Percentiles rank a stretch among this genome's conserved stretches.
phyloP scores from a whole-genome alignment of 192 early-diverging fungal species.

The Mortierella claussenii region DNA sequence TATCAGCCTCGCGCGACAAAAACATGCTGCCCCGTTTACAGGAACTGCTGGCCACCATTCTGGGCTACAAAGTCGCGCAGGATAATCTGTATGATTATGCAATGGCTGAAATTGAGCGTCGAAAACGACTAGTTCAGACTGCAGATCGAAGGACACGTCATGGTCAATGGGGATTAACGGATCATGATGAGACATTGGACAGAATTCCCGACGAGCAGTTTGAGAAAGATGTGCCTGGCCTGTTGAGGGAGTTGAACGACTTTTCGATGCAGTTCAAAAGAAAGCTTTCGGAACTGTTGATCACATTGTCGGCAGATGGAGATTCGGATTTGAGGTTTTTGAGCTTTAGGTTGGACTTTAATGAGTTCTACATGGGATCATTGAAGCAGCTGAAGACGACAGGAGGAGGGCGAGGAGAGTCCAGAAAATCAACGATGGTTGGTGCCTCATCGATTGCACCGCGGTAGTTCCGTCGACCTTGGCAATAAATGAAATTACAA shows the following conservation, averaged over 20 bases:
- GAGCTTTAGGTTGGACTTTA: constrained; percentile 85
- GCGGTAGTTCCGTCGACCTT: no score
- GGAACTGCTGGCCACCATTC: constrained; percentile 71
- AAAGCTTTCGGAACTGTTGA: constrained; percentile 65
- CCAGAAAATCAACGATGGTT: no score
- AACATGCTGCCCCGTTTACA: constrained; percentile 58
- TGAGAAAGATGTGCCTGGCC: constrained; percentile 52
- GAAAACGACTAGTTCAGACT: constrained; percentile 41
- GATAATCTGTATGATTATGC: constrained; percentile 63
- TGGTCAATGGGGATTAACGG: constrained; percentile 46
- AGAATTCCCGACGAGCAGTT: constrained; percentile 32
- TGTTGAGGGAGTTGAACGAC: constrained; percentile 53
- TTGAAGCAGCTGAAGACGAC: no score
- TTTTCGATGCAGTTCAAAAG: constrained; percentile 60
- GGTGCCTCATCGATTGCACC: no score
- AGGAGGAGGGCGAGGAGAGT: no score
- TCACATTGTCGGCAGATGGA: constrained; percentile 67
- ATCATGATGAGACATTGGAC: constrained; percentile 44
- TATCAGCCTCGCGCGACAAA: constrained; percentile 58
- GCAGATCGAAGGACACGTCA: constrained; percentile 50
- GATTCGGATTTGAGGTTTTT: constrained; percentile 80
- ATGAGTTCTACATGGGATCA: constrained; percentile 68
- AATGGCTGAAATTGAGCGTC: constrained; percentile 47
- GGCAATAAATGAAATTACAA: no score
- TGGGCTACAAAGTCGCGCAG: constrained; percentile 70